Percentiles rank a stretch among this genome's conserved stretches.
Conservation (phyloP, 23 red algal genomes). For the Cyanidiococcus yangmingshanensis region DNA sequence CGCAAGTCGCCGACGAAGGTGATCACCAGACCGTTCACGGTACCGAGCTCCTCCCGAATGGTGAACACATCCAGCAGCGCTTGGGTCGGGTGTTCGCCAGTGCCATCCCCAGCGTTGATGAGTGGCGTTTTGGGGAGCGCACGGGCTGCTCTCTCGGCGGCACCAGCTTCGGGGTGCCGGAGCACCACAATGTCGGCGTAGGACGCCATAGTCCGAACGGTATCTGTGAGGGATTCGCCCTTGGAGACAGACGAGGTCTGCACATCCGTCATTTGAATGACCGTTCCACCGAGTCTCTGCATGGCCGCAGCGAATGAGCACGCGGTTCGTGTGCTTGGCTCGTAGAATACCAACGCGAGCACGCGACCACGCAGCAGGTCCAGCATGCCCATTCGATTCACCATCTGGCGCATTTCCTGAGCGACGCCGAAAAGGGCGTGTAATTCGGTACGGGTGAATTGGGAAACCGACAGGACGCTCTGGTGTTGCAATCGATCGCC, state of each 20-base stretch:
- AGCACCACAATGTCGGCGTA: conserved; percentile 77
- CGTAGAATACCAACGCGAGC: conserved; percentile 77
- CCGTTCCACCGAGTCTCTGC: conserved; percentile 84
- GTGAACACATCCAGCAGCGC: conserved; percentile 96
- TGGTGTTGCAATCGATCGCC: conserved; percentile 2
- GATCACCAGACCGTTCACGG: conserved; percentile 85
- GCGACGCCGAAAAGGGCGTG: conserved; percentile 88
- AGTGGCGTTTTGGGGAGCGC: conserved; percentile 40
- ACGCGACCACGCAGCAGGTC: conserved; percentile 86
- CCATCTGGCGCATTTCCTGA: conserved; percentile 93
- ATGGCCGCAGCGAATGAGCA: conserved; percentile 98
- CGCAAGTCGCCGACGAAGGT: conserved; percentile 94
- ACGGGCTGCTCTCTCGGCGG: conserved; percentile 43
- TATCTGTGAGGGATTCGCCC: conserved; percentile 82
- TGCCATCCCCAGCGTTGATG: conserved; percentile 91
- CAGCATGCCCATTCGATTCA: conserved; percentile 74
- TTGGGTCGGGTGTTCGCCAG: conserved; percentile 97
- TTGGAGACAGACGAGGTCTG: conserved; percentile 60
- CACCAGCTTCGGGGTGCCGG: conserved; percentile 55
- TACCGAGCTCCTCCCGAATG: conserved; percentile 98
- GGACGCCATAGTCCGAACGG: conserved; percentile 68
- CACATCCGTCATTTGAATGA: conserved; percentile 55
- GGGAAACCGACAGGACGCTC: conserved; percentile 64
- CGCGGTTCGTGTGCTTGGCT: conserved; percentile 79
- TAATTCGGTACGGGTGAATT: conserved; percentile 73